These are phyloP conservation scores for Pistacia integerrima DNA, from an alignment of 345 rosid genomes.

Conservation along the genomic window DNA sequence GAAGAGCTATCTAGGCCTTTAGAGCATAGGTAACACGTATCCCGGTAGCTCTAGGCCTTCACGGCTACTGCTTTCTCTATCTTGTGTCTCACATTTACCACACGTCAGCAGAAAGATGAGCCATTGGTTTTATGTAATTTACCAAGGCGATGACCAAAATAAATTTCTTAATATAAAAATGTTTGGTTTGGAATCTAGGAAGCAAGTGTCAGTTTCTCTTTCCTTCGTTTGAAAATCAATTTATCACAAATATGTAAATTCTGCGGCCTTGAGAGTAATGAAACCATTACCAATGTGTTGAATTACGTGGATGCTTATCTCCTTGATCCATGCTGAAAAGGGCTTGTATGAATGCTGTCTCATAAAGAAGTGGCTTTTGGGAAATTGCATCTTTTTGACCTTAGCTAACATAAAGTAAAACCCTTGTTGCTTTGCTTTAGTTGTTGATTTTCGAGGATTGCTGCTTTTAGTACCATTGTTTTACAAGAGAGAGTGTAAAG, in stretches of 20 bases:
- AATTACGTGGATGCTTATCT: not conserved
- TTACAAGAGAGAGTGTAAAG: constrained; percentile 11
- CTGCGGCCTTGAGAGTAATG: constrained; percentile 12
- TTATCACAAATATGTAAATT: not conserved
- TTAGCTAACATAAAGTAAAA: constrained; percentile 35
- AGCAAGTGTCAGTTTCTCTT: constrained; percentile 17
- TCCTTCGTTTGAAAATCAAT: not conserved
- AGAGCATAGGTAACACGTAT: constrained; percentile 13
- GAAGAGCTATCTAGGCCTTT: constrained; percentile 3
- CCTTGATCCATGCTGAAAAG: constrained; percentile 22
- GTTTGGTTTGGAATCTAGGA: constrained; percentile 35
- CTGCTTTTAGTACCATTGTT: constrained; percentile 16
- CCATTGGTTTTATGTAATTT: not conserved
- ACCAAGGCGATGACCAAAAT: not conserved
- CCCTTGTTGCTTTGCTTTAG: constrained; percentile 32
- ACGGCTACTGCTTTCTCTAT: not conserved
- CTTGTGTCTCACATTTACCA: not conserved
- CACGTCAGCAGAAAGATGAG: constrained; percentile 17
- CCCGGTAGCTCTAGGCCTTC: constrained; percentile 11
- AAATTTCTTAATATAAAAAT: not conserved
- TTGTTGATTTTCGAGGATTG: constrained; percentile 23
- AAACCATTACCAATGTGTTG: not conserved
- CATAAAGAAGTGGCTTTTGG: constrained; percentile 38
- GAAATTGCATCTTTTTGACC: constrained; percentile 61
- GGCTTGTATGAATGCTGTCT: constrained; percentile 33